Evolutionary conservation across 805 yeast genomes (phyloP), one percentile per base, ranked within the genome.

Genomic region (Pichia nakasei): DNA sequence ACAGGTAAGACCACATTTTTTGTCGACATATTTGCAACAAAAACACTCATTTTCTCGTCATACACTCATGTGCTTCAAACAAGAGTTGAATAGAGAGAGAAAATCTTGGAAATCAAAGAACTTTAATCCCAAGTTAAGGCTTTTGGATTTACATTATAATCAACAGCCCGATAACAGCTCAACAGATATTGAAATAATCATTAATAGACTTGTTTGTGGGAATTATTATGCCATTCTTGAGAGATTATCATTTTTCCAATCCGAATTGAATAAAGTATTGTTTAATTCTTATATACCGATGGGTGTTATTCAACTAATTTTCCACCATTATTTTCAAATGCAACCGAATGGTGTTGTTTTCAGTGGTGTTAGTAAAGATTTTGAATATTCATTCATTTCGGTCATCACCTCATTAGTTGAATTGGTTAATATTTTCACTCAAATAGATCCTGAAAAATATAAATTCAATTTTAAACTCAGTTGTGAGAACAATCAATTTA

Each of bases 161-260:
- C n/a, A n/a, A n/a, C n/a, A n/a, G n/a, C n/a, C n/a, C 15, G 17
- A 22, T n/a, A 22, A 20, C 12, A 5, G 27, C 27, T 29, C 32
- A 13, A 29, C n/a, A 9, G 7, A 27, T 27, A 12, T 6, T 22
- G n/a, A 11, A 17, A 9, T 42, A 3, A 20, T 26, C 19, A 24
- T 47, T 20, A 41, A 47, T 11, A 7, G 22, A 5, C 15, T 38
- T 15, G 22, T 49, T 15, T 11, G 19, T 5, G 35, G 39, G 3
- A 37, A 49, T n/a, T 47, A 38, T 20, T 42, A 45, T 40, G 50
- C 50, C 5, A 22, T 52, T 2, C 33, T 42, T 3, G 55, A 52
- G 37, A 34, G 55, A 15, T 21, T 52, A 9, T 19, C 35, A 13
- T 44, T 24, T n/a, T 52, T 52, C 36, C 49, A 48, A 35, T n/a